Evolutionary conservation across 352 stramenopile genomes (phyloP), one percentile per base, ranked within the genome.

Genomic region (Phytophthora pluvialis): DNA sequence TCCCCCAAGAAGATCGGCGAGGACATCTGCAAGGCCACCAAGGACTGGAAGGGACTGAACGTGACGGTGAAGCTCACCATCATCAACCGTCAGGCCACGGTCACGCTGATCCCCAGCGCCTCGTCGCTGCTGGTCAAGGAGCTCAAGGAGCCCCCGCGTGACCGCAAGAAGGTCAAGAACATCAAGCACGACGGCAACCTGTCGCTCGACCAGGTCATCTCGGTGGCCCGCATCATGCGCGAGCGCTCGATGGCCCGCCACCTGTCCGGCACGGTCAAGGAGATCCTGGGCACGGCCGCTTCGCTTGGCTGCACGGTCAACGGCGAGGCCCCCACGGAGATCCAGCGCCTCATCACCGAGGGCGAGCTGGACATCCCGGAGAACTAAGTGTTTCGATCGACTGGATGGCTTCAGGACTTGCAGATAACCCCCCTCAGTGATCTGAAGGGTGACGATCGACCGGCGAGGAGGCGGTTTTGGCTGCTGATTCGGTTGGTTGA

Each of bases 1-100:
- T 99, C 97, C 56, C 98, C 98, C 66, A 99, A 99, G 94, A 99
- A 99, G 86, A 97, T 99, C 66, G 98, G 98, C 73, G 98, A 99
- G 81, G 98, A 99, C 88, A 99, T 99, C 77, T 98, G 98, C 89
- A 99, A 99, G 90, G 97, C 97, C 67, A 99, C 98, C 60, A 70
- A 91, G 77, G 98, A 99, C 87, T 99, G 98, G 98, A 99, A 99
- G 86, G 98, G 98, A 73, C 86, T 99, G 47, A 99, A 98, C 72
- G 98, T 99, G 59, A 99, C 97, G 57, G 93, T 99, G 63, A 99
- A 99, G 95, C 93, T 99, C 55, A 99, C 97, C 49, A 99, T 99
- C 74, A 85, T 99, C 63, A 99, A 99, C 91, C 96, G 98, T 87
- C 90, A 98, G 66, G 92, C 91, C 45, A 99, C 97, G 18, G 97